phyloP scores from a whole-genome alignment of 1,284 basidiomycete species.

The Malassezia slooffiae region DNA sequence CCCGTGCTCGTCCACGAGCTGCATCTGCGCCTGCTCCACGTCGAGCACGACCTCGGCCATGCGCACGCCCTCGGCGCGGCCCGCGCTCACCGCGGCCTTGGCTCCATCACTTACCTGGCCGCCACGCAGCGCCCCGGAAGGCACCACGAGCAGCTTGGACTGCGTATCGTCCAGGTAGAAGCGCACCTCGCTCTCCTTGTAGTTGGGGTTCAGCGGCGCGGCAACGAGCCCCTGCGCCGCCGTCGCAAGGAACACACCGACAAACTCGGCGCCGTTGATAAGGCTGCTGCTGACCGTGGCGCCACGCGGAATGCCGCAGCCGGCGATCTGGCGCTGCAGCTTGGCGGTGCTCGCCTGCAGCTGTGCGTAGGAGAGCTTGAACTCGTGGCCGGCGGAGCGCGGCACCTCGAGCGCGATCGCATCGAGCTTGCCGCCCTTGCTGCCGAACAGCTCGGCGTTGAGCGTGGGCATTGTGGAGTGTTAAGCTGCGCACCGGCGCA shows the following conservation, averaged over 20 bases:
- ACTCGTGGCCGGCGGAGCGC: background rate
- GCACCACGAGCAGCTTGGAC: conserved; percentile 41
- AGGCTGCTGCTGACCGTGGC: conserved; percentile 40
- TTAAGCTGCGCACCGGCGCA: no score
- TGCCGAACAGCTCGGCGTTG: no score
- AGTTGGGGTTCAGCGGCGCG: conserved; percentile 50
- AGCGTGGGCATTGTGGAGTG: no score
- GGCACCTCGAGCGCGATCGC: conserved; percentile 9
- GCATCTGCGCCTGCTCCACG: conserved; percentile 14
- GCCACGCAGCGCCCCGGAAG: conserved; percentile 25
- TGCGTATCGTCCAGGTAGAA: conserved; percentile 48
- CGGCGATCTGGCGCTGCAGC: conserved; percentile 31
- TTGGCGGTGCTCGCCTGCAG: conserved; percentile 24
- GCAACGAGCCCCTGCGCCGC: conserved; percentile 45
- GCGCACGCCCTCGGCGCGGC: conserved; percentile 26
- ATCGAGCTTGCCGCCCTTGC: no score
- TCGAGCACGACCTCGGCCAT: conserved; percentile 43
- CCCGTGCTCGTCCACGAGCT: conserved; percentile 22
- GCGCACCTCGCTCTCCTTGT: conserved; percentile 47
- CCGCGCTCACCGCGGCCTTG: conserved; percentile 23
- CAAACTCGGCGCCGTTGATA: conserved; percentile 48
- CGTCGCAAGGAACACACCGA: conserved; percentile 46
- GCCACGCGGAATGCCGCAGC: conserved; percentile 21
- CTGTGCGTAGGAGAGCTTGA: conserved; percentile 23
- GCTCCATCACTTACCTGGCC: conserved; percentile 3